phyloP scores from a whole-genome alignment of 352 stramenopile species.

The Globisporangium abappressorium region DNA sequence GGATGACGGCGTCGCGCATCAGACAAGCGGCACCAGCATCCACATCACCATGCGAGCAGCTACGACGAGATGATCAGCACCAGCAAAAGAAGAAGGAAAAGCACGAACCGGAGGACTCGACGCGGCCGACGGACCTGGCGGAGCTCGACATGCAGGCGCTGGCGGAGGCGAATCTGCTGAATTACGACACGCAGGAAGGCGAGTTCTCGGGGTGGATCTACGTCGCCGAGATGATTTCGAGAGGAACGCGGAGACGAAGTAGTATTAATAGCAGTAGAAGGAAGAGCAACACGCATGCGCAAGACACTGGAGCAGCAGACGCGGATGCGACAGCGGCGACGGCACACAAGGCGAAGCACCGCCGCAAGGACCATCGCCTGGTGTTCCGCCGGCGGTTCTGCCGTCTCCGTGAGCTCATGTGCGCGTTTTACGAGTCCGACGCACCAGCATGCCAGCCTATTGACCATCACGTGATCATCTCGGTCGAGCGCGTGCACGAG shows the following conservation, averaged over 20 bases:
- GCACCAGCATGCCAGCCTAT: constrained; percentile 17
- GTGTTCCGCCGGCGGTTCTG: constrained; percentile 36
- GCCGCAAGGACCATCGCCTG: not conserved
- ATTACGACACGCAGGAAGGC: constrained; percentile 19
- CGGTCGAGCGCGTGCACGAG: constrained; percentile 31
- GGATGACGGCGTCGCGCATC: not conserved
- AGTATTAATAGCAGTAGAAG: not conserved
- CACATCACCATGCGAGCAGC: not conserved
- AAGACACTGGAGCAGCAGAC: not conserved
- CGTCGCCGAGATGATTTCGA: constrained; percentile 19
- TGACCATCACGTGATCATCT: constrained; percentile 38
- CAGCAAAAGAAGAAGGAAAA: not conserved
- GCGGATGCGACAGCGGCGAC: not conserved
- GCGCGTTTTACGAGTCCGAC: constrained; percentile 36
- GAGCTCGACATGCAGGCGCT: constrained; percentile 28
- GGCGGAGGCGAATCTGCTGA: constrained; percentile 18
- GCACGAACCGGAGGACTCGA: constrained; percentile 8
- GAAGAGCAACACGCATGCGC: not conserved
- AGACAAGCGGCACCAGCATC: not conserved
- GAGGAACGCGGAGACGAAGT: not conserved
- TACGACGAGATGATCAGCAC: not conserved
- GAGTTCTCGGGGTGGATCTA: constrained; percentile 41
- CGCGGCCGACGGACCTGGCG: constrained; percentile 28
- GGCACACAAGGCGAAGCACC: not conserved
- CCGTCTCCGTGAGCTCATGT: constrained; percentile 39